phyloP scores from a whole-genome alignment of 352 stramenopile genomes.

The Globisporangium okanoganense region DNA sequence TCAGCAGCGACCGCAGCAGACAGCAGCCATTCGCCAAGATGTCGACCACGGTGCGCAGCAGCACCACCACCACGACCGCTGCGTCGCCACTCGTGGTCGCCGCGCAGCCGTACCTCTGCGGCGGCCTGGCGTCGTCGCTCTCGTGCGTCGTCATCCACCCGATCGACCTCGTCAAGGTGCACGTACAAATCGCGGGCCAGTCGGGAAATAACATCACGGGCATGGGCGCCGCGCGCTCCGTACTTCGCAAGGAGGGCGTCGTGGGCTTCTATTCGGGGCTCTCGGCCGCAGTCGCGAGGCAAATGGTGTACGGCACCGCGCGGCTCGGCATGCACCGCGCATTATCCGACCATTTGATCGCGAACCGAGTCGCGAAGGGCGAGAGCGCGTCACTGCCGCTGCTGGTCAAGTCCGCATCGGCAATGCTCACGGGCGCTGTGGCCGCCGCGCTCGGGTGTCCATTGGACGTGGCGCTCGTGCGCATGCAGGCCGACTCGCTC shows the following conservation, averaged over 20 bases:
- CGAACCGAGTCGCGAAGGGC: slow-evolving; percentile 53
- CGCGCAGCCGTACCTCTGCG: slow-evolving; percentile 74
- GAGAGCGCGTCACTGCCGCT: slow-evolving; percentile 64
- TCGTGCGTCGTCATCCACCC: slow-evolving; percentile 80
- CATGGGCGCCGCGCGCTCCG: slow-evolving; percentile 63
- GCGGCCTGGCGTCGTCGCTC: slow-evolving; percentile 63
- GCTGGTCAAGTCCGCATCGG: slow-evolving; percentile 61
- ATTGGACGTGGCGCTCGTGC: slow-evolving; percentile 98
- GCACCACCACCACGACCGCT: background rate
- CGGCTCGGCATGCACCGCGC: slow-evolving; percentile 81
- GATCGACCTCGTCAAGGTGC: slow-evolving; percentile 90
- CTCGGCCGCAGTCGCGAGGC: slow-evolving; percentile 71
- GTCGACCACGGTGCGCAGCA: slow-evolving; percentile 1
- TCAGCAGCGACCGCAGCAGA: background rate
- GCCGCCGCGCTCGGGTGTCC: slow-evolving; percentile 96
- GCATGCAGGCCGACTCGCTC: slow-evolving; percentile 97
- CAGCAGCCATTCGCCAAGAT: background rate
- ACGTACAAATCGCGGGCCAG: slow-evolving; percentile 82
- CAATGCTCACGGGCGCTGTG: slow-evolving; percentile 75
- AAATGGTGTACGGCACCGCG: slow-evolving; percentile 84
- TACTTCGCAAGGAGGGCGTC: slow-evolving; percentile 76
- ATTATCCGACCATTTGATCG: slow-evolving; percentile 70
- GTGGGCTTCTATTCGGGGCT: slow-evolving; percentile 77
- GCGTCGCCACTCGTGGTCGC: slow-evolving; percentile 41
- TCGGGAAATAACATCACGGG: slow-evolving; percentile 62